phyloP scores from a whole-genome alignment of 2,329 filamentous ascomycete genomes.

The Penicillium capsulatum region DNA sequence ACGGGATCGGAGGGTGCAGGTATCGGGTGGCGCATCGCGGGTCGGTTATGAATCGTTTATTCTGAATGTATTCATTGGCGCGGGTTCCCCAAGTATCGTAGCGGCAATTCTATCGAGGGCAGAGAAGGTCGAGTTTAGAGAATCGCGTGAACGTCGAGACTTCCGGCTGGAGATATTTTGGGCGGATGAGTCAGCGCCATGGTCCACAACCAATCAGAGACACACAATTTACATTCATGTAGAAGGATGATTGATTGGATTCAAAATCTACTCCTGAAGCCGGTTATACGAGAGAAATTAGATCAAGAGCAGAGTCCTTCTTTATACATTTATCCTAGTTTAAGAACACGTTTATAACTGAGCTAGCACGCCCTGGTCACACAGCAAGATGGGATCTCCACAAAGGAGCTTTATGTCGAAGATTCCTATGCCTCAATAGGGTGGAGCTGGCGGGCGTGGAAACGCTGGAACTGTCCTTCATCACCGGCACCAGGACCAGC shows the following conservation, averaged over 20 bases:
- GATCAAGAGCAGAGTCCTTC: too few relatives aligned
- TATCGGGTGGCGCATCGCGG: conserved; percentile 27
- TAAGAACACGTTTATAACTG: too few relatives aligned
- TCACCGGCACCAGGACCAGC: conserved; percentile 3
- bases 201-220: conserved; percentile 10
- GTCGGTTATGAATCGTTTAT: conserved; percentile 17
- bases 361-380: background rate
- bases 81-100: background rate
- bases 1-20: conserved; percentile 26
- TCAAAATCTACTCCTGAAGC: too few relatives aligned
- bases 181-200: conserved; percentile 11
- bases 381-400: background rate
- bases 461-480: conserved; percentile 15
- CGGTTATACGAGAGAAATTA: too few relatives aligned
- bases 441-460: conserved; percentile 27
- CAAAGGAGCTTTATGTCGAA: too few relatives aligned
- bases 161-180: background rate
- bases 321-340: too few relatives aligned
- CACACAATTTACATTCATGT: conserved; percentile 11
- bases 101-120: background rate
- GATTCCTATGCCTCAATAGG: conserved; percentile 19
- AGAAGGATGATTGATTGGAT: background rate
- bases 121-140: conserved; percentile 1
- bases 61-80: background rate
- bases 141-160: background rate